Conservation (phyloP, 2,329 filamentous ascomycete genomes). For the Calonectria pauciramosa region DNA sequence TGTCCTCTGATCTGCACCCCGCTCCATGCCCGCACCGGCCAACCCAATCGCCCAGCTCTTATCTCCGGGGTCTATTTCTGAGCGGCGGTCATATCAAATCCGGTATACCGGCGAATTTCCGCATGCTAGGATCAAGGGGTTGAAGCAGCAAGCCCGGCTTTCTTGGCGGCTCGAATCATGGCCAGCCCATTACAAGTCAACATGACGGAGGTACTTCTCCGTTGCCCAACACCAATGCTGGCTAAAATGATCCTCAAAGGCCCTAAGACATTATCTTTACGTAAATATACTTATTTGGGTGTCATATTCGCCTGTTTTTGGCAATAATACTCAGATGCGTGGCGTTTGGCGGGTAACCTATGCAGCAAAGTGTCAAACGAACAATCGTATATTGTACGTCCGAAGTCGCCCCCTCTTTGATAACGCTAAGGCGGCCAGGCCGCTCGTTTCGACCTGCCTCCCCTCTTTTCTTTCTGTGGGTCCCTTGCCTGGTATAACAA, state of each 20-base stretch:
- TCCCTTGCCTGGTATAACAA: background rate
- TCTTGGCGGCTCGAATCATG: background rate
- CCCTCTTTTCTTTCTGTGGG: background rate
- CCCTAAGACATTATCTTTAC: too few relatives aligned
- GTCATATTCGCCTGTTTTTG: background rate
- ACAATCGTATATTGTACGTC: background rate
- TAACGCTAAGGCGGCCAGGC: background rate
- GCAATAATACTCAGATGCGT: background rate
- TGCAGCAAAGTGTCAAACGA: background rate
- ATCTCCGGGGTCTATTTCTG: conserved; percentile 4
- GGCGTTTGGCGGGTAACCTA: background rate
- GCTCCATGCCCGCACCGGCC: background rate
- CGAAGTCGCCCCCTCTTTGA: background rate
- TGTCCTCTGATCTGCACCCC: background rate
- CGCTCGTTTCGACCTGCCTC: conserved; percentile 16
- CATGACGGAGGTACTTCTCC: too few relatives aligned
- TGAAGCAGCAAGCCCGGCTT: background rate
- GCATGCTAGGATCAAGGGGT: background rate
- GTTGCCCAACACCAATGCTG: background rate
- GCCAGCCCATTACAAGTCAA: background rate
- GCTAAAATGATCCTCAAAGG: background rate
- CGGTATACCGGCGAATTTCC: background rate
- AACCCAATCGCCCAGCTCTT: background rate
- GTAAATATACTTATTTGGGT: too few relatives aligned
- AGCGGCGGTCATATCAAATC: background rate